Conservation (phyloP, 1,284 basidiomycete species). For the Irpex sp. region DNA sequence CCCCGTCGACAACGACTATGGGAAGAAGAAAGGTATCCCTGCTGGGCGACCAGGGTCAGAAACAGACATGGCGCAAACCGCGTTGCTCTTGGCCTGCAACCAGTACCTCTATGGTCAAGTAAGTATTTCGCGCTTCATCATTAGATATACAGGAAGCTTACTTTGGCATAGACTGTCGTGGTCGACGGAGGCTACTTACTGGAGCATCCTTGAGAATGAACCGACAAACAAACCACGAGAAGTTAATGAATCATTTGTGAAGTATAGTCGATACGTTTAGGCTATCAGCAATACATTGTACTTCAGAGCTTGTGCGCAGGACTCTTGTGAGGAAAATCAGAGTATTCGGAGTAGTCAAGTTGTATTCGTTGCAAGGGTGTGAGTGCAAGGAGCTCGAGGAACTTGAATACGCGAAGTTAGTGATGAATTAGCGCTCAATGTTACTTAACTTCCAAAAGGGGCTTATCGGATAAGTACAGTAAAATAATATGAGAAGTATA, state of each 20-base stretch:
- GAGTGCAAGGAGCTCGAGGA: no score
- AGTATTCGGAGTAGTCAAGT: no score
- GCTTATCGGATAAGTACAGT: not conserved
- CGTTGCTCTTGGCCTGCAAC: conserved; percentile 30
- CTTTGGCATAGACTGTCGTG: not conserved
- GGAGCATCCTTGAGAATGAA: conserved; percentile 26
- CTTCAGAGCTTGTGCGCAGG: no score
- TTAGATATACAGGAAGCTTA: not conserved
- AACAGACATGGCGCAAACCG: conserved; percentile 35
- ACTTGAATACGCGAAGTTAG: no score
- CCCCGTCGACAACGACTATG: conserved; percentile 24
- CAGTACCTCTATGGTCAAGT: conserved; percentile 35
- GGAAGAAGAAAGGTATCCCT: conserved; percentile 33
- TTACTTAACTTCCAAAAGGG: not conserved
- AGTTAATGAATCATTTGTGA: not conserved
- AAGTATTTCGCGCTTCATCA: not conserved
- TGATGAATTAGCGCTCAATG: not conserved
- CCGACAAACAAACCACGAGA: not conserved
- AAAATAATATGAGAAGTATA: not conserved
- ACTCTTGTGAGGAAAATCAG: no score
- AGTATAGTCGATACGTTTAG: no score
- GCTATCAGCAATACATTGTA: no score
- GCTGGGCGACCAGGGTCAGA: conserved; percentile 34
- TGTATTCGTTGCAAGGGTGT: no score
- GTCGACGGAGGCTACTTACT: conserved; percentile 33